Conservation (phyloP, 2,329 filamentous ascomycete species). For the Dactylellina cionopaga region DNA sequence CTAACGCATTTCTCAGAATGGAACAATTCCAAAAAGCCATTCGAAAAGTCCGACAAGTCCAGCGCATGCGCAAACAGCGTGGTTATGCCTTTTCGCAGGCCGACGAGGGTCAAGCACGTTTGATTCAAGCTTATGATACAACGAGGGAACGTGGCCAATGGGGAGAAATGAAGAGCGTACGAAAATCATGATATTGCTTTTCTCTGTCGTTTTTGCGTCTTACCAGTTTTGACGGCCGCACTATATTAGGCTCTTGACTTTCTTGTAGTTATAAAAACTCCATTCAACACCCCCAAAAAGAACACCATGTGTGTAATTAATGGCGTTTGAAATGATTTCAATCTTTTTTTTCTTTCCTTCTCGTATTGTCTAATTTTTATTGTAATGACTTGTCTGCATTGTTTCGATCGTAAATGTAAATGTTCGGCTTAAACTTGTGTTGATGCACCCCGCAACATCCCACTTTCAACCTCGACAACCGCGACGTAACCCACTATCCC, state of each 20-base stretch:
- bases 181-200: slow-evolving; percentile 56
- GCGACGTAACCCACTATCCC: slow-evolving; percentile 2
- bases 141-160: slow-evolving; percentile 90
- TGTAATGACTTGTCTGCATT: too few species aligned
- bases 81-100: slow-evolving; percentile 98
- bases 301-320: slow-evolving; percentile 41
- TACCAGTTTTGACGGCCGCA: slow-evolving; percentile 26
- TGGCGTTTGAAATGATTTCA: slow-evolving; percentile 44
- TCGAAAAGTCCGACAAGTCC: slow-evolving; percentile 95
- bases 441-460: slow-evolving; percentile 16
- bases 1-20: slow-evolving; percentile 72
- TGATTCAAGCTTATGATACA: slow-evolving; percentile 97
- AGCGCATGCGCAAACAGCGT: slow-evolving; percentile 98
- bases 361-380: not conserved
- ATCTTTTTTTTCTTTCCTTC: slow-evolving; percentile 6
- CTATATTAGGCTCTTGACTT: slow-evolving; percentile 7
- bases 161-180: slow-evolving; percentile 86
- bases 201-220: slow-evolving; percentile 50
- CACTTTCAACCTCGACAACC: too few species aligned
- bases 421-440: not conserved
- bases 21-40: slow-evolving; percentile 99
- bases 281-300: slow-evolving; percentile 21
- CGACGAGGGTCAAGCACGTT: slow-evolving; percentile 92
- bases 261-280: slow-evolving; percentile 35
- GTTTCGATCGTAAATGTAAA: too few species aligned